Evolutionary conservation across 2,329 filamentous ascomycete species (phyloP).

Genomic region (Arthrinium puccinioides): DNA sequence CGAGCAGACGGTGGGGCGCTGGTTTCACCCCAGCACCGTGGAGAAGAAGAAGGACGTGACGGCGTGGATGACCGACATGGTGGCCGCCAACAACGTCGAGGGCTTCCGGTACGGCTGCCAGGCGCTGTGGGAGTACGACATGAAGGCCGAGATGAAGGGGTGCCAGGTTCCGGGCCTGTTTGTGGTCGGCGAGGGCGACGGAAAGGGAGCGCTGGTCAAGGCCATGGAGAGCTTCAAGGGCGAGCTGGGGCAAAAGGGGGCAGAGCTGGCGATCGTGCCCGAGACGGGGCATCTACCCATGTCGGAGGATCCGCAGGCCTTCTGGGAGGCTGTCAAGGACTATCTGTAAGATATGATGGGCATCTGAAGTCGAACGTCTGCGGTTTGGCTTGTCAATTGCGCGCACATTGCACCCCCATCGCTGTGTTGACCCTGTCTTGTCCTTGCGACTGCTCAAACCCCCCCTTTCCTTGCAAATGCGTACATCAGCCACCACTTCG

Average conservation of each 20-base stretch:
- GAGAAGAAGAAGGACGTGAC: constrained; percentile 37
- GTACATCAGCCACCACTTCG: too few relatives aligned
- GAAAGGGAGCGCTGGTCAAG: constrained; percentile 61
- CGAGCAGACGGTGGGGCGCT: constrained; percentile 62
- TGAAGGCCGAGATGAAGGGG: constrained; percentile 46
- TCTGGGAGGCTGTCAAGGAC: constrained; percentile 54
- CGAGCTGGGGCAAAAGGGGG: constrained; percentile 44
- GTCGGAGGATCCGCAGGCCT: constrained; percentile 65
- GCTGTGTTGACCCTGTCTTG: too few relatives aligned
- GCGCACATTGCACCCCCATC: too few relatives aligned
- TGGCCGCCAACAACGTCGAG: constrained; percentile 59
- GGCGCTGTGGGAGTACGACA: constrained; percentile 65
- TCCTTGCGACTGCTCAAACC: too few relatives aligned
- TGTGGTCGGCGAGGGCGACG: constrained; percentile 67
- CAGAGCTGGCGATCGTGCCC: constrained; percentile 58
- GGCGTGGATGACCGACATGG: constrained; percentile 58
- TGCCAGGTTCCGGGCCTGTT: constrained; percentile 57
- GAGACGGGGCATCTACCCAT: constrained; percentile 76
- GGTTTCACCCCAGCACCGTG: constrained; percentile 61
- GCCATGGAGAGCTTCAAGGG: constrained; percentile 71
- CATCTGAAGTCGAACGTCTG: too few relatives aligned
- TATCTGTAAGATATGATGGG: constrained; percentile 45
- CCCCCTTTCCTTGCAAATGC: too few relatives aligned
- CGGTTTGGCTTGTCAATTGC: too few relatives aligned
- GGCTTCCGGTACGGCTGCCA: constrained; percentile 63